A percentile compares a stretch with the other conserved stretches of the same genome.
Evolutionary conservation across 1,284 basidiomycete genomes (phyloP).

Genomic region (Ganoderma sinense): DNA sequence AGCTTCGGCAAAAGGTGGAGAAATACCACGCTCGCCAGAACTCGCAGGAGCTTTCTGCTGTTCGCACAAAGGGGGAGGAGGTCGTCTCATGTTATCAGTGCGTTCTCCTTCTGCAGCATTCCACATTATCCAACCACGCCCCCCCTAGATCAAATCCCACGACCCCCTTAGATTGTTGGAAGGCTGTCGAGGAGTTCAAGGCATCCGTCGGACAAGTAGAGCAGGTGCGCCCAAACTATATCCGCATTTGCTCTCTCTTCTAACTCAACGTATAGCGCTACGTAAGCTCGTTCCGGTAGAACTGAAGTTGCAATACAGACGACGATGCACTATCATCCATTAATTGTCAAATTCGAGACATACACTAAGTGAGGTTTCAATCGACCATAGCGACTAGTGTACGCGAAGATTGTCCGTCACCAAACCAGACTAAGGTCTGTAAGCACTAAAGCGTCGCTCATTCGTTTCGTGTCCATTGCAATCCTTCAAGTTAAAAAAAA

Average conservation of each 20-base stretch:
- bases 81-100: slow-evolving; percentile 80
- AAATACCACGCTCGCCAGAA: slow-evolving; percentile 69
- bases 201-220: slow-evolving; percentile 73
- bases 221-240: slow-evolving; percentile 47
- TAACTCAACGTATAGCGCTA: slow-evolving; percentile 51
- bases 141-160: slow-evolving; percentile 59
- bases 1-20: slow-evolving; percentile 76
- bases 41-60: slow-evolving; percentile 60
- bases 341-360: neutral
- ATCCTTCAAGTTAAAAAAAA: slow-evolving; percentile 16
- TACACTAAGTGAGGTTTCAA: slow-evolving; percentile 1
- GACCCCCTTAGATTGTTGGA: slow-evolving; percentile 80
- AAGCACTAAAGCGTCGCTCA: neutral
- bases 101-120: slow-evolving; percentile 36
- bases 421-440: slow-evolving; percentile 14
- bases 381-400: neutral
- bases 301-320: neutral
- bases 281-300: slow-evolving; percentile 59
- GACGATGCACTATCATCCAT: neutral
- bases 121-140: neutral
- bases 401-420: slow-evolving; percentile 7
- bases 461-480: neutral
- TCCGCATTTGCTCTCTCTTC: slow-evolving; percentile 4
- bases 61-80: slow-evolving; percentile 64
- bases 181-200: slow-evolving; percentile 79